Conservation (phyloP, 352 stramenopile species). For the Phytophthora macrochlamydospora region DNA sequence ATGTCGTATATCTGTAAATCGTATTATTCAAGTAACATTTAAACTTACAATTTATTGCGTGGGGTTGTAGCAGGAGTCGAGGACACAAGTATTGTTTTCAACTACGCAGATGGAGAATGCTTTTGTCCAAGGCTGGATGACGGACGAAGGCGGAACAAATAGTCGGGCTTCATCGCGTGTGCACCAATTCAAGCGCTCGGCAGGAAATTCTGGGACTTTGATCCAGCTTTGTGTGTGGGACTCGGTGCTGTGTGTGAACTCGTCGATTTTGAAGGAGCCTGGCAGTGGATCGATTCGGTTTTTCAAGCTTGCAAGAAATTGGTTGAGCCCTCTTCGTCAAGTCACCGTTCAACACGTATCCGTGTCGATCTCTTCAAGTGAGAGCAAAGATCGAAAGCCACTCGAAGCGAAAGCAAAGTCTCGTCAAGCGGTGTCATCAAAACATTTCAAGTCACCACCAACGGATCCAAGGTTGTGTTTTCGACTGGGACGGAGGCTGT, state of each 20-base stretch:
- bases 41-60: no score
- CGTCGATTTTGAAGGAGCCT: slow-evolving; percentile 24
- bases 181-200: slow-evolving; percentile 15
- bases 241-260: slow-evolving; percentile 30
- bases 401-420: not conserved
- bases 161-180: slow-evolving; percentile 2
- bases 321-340: slow-evolving; percentile 23
- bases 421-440: slow-evolving; percentile 18
- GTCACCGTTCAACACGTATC: slow-evolving; percentile 7
- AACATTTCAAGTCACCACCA: slow-evolving; percentile 10
- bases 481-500: slow-evolving; percentile 4
- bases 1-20: no score
- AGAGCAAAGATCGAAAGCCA: not conserved
- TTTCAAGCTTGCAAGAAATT: slow-evolving; percentile 16
- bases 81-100: no score
- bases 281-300: slow-evolving; percentile 29
- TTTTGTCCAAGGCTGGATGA: slow-evolving; percentile 4
- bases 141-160: not conserved
- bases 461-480: slow-evolving; percentile 24
- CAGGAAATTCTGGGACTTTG: not conserved
- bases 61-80: no score
- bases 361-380: not conserved
- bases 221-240: slow-evolving; percentile 28
- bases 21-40: no score
- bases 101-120: no score